phyloP scores from a whole-genome alignment of 1,284 basidiomycete genomes.

The Violaceomyces palustris region DNA sequence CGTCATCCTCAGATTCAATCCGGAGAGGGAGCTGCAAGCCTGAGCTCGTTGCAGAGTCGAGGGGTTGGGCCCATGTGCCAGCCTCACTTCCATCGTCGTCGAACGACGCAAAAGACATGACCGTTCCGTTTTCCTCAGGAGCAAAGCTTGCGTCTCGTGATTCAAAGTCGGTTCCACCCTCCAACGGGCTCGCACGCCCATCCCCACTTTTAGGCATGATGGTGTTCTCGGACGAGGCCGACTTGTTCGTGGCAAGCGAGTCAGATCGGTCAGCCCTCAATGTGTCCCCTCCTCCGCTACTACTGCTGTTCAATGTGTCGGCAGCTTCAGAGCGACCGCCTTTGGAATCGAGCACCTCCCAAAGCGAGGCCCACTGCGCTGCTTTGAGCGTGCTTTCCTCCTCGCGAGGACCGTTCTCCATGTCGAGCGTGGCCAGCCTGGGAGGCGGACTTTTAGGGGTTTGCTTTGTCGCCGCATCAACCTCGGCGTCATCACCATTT shows the following conservation, averaged over 20 bases:
- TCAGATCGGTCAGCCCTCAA: slow-evolving; percentile 16
- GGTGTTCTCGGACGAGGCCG: neutral
- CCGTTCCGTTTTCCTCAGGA: slow-evolving; percentile 30
- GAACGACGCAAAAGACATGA: slow-evolving; percentile 35
- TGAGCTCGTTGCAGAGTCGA: slow-evolving; percentile 26
- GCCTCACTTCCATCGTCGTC: slow-evolving; percentile 41
- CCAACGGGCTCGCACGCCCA: too few relatives aligned
- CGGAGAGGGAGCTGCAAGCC: slow-evolving; percentile 21
- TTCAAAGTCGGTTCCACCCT: too few relatives aligned
- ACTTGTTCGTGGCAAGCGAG: neutral
- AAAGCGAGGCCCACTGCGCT: slow-evolving; percentile 28
- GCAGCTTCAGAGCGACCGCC: slow-evolving; percentile 9
- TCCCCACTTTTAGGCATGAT: neutral
- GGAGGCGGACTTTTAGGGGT: too few relatives aligned
- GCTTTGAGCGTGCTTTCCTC: slow-evolving; percentile 38
- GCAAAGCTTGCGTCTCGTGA: too few relatives aligned
- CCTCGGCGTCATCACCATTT: too few relatives aligned
- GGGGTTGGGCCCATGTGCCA: slow-evolving; percentile 48
- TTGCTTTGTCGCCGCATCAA: too few relatives aligned
- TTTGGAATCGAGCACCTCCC: slow-evolving; percentile 11
- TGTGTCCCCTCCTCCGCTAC: slow-evolving; percentile 24
- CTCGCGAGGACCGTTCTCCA: slow-evolving; percentile 3
- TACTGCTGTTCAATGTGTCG: slow-evolving; percentile 21
- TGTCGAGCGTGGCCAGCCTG: too few relatives aligned
- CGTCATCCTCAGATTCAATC: slow-evolving; percentile 3